These are phyloP conservation scores for Aureococcus anophagefferens DNA, from an alignment of 108 stramenopile genomes.

Conservation along the genomic window DNA sequence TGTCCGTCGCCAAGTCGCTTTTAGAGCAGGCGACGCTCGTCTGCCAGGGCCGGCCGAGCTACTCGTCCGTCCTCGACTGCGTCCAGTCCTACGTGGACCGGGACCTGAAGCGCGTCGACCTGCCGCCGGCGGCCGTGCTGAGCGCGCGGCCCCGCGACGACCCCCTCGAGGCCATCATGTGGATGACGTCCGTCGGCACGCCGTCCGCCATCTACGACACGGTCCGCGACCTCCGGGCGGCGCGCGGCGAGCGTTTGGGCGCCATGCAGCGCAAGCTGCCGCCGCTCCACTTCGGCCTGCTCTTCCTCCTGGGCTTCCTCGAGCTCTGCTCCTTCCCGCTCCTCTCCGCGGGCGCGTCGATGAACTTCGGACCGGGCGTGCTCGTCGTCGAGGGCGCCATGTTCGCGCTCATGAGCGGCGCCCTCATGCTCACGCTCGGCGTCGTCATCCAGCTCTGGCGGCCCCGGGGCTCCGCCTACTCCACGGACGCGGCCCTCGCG, in stretches of 20 bases:
- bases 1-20: conserved; percentile 39
- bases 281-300: conserved; percentile 28
- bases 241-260: conserved; percentile 36
- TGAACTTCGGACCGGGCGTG: conserved; percentile 27
- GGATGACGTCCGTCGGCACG: conserved; percentile 41
- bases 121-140: conserved; percentile 23
- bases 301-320: conserved; percentile 28
- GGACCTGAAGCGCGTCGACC: conserved; percentile 24
- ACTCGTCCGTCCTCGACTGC: conserved; percentile 25
- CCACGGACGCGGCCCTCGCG: conserved; percentile 33
- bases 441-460: conserved; percentile 18
- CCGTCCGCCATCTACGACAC: conserved; percentile 41
- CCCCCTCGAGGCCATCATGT: conserved; percentile 34
- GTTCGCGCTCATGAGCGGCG: conserved; percentile 46
- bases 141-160: conserved; percentile 34
- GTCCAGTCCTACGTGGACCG: conserved; percentile 41
- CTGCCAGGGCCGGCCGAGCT: conserved; percentile 30
- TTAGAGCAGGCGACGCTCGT: conserved; percentile 43
- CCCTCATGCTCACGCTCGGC: conserved; percentile 51
- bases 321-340: conserved; percentile 36
- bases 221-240: conserved; percentile 31
- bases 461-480: conserved; percentile 27
- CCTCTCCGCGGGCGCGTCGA: conserved; percentile 34
- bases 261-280: conserved; percentile 44
- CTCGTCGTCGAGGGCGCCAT: conserved; percentile 34